Conservation (phyloP, 345 rosid species). For the Gossypium bickii region DNA sequence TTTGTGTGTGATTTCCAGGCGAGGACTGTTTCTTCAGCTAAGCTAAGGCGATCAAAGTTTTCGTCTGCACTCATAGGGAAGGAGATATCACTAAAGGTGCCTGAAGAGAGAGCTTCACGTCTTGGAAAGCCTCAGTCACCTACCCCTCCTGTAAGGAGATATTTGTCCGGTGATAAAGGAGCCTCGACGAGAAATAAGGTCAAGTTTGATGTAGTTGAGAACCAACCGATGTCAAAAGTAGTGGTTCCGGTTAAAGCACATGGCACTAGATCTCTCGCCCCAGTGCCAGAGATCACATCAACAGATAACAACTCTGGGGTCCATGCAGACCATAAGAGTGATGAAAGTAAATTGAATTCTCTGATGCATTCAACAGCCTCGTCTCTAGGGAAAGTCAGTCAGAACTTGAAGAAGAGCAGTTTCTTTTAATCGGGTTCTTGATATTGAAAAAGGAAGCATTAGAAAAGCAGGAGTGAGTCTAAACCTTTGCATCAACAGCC, state of each 20-base stretch:
- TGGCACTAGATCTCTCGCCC: constrained; percentile 46
- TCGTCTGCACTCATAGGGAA: constrained; percentile 54
- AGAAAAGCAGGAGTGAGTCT: constrained; percentile 43
- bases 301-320: constrained; percentile 37
- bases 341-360: constrained; percentile 38
- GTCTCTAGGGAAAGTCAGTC: constrained; percentile 45
- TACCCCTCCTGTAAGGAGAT: constrained; percentile 62
- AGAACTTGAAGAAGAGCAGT: constrained; percentile 64
- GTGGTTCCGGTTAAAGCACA: constrained; percentile 74
- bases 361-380: constrained; percentile 40
- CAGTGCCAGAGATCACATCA: constrained; percentile 40
- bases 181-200: constrained; percentile 45
- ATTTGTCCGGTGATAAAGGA: constrained; percentile 76
- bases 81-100: constrained; percentile 43
- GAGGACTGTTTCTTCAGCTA: constrained; percentile 70
- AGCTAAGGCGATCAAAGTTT: constrained; percentile 68
- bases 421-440: constrained; percentile 50
- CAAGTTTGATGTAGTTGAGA: constrained; percentile 50
- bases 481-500: constrained; percentile 56
- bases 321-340: constrained; percentile 25
- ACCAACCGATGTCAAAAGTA: constrained; percentile 45
- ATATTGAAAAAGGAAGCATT: constrained; percentile 63
- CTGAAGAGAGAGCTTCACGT: constrained; percentile 47
- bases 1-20: constrained; percentile 37
- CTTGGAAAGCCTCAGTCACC: constrained; percentile 50